These are phyloP conservation scores for Gymnopus androsaceus DNA, from an alignment of 1,284 basidiomycete species.

Conservation along the genomic window DNA sequence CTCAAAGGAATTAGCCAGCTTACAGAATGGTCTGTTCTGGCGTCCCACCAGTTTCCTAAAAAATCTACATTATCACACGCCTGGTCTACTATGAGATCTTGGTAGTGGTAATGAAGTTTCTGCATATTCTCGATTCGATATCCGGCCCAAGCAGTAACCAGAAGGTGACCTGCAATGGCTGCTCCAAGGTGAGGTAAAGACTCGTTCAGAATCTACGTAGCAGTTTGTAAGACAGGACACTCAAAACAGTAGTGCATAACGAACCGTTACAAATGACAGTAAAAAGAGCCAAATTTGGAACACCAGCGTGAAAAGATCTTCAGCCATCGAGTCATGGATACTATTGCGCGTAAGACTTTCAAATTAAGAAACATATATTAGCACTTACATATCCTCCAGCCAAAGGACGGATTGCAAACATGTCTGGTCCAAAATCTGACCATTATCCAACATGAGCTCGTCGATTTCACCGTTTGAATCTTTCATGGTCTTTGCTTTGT, in stretches of 20 bases:
- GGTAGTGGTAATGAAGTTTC: slow-evolving; percentile 32
- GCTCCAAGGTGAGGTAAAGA: slow-evolving; percentile 51
- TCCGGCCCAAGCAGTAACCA: slow-evolving; percentile 45
- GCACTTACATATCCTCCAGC: slow-evolving; percentile 42
- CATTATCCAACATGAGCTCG: slow-evolving; percentile 17
- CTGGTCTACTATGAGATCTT: slow-evolving; percentile 33
- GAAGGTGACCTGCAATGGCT: slow-evolving; percentile 41
- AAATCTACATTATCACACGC: slow-evolving; percentile 39
- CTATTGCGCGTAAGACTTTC: background rate
- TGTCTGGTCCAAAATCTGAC: slow-evolving; percentile 24
- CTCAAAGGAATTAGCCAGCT: slow-evolving; percentile 20
- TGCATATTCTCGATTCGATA: slow-evolving; percentile 37
- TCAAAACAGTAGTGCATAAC: slow-evolving; percentile 16
- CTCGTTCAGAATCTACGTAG: slow-evolving; percentile 45
- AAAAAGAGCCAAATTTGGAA: slow-evolving; percentile 48
- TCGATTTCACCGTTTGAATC: slow-evolving; percentile 17
- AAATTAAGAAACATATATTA: background rate
- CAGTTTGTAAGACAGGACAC: background rate
- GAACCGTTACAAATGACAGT: slow-evolving; percentile 42
- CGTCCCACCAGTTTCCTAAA: slow-evolving; percentile 42
- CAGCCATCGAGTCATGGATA: slow-evolving; percentile 34
- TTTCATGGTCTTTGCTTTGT: background rate
- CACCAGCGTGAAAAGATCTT: slow-evolving; percentile 43
- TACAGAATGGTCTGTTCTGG: slow-evolving; percentile 36
- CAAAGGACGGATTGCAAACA: slow-evolving; percentile 42